Percentiles rank a stretch among this genome's conserved stretches.
phyloP scores from a whole-genome alignment of 164 flowering plant genomes.

The Kingdonia uniflora region DNA sequence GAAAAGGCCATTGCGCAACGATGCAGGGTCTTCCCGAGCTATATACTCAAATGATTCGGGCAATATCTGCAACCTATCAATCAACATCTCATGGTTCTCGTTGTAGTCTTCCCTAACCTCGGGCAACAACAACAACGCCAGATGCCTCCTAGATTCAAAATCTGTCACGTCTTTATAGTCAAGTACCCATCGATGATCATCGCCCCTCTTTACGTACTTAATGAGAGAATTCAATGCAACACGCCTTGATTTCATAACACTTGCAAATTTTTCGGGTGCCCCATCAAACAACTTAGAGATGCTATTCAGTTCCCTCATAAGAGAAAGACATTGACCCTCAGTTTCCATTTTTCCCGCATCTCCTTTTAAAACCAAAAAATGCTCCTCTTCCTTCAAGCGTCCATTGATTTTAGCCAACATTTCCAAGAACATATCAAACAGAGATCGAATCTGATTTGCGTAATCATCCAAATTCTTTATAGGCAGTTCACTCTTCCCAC shows the following conservation, averaged over 20 bases:
- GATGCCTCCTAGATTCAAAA: slow-evolving; percentile 70
- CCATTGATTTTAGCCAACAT: slow-evolving; percentile 34
- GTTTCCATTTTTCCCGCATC: slow-evolving; percentile 22
- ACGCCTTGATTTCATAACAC: slow-evolving; percentile 35
- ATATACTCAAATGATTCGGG: slow-evolving; percentile 81
- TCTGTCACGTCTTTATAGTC: slow-evolving; percentile 56
- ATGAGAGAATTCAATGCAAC: slow-evolving; percentile 36
- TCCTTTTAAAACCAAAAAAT: slow-evolving; percentile 12
- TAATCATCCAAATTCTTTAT: slow-evolving; percentile 11
- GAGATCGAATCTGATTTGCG: slow-evolving; percentile 31
- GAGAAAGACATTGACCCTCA: slow-evolving; percentile 47
- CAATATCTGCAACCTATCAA: slow-evolving; percentile 70
- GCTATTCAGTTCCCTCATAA: slow-evolving; percentile 50
- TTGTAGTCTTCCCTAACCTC: slow-evolving; percentile 72
- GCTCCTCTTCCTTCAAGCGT: slow-evolving; percentile 41
- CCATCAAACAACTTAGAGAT: slow-evolving; percentile 46
- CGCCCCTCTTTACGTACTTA: slow-evolving; percentile 37
- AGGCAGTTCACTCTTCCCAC: slow-evolving; percentile 17
- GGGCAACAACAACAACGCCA: slow-evolving; percentile 72
- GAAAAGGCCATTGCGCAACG: slow-evolving; percentile 55
- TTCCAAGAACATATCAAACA: slow-evolving; percentile 29
- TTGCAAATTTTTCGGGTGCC: slow-evolving; percentile 35
- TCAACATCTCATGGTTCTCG: slow-evolving; percentile 85
- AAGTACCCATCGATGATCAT: slow-evolving; percentile 73
- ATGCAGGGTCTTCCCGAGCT: slow-evolving; percentile 33